Base-by-base conservation (phyloP, 164 flowering plant species). In the Chimonanthus salicifolius region DNA sequence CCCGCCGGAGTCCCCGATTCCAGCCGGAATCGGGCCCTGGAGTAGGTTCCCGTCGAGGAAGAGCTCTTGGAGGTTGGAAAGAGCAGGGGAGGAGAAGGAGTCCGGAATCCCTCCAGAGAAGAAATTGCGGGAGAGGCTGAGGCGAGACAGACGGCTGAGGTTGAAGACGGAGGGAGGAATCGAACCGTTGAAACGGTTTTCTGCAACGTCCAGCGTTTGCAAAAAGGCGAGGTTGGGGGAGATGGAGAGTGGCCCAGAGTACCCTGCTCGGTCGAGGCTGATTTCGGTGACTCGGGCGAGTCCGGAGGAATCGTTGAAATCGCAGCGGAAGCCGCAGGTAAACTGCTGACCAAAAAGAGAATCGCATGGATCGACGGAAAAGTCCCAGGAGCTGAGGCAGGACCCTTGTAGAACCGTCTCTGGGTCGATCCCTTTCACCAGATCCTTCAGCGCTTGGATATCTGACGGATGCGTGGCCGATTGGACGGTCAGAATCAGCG, bases 291-390 rank as follows among this genome's bases (percentile, higher is more conserved):
- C 84, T 54, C 98, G 87, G 64, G 80, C 79, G 4, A 47, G 1
- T 51, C 84, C 84, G 46, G 84, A 75, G 33, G 58, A 80, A 5
- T 71, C 64, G 62, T 45, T 50, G 58, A 51, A 33, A 75, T 87
- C 90, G 84, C 99, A 95, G 50, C 92, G 77, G 85, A 95, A 83
- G 45, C 99, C 99, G 77, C 99, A 95, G 15, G 88, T 95, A 90
- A 95, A 95, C 5, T 69, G 79, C 1, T 87, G 87, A 74, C 85
- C 54, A 82, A 82, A 86, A 72, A 86, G 76, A 64, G 58, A 75
- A 81, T 92, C 98, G 78, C 99, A 95, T 1, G 99, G 99, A 76
- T 93, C 99, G 70, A 72, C 67, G n/a, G 87, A 20, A 85, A 92
- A 90, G 74, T 92, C 88, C 97, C 97, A 92, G 13, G 97, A 89